Evolutionary conservation across 176 grass and related monocot genomes (phyloP).

Genomic region (Poa pratensis): DNA sequence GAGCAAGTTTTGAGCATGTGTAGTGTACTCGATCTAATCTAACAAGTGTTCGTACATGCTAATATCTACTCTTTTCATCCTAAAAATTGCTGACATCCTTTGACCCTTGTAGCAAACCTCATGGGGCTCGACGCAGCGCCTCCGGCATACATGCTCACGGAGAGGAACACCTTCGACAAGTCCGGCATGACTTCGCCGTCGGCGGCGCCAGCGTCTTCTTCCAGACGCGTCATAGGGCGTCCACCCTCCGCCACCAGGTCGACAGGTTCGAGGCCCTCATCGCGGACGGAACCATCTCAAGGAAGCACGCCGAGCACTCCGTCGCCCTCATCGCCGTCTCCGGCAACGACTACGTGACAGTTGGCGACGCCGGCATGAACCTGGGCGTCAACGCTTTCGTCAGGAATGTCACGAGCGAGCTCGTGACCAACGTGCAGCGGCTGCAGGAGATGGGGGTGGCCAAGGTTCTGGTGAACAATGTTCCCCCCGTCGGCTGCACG

Average conservation of each 20-base stretch:
- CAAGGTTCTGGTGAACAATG: not conserved
- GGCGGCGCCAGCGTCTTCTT: not conserved
- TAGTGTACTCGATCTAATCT: not conserved
- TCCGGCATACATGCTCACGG: not conserved
- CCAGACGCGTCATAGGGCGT: not conserved
- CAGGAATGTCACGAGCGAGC: not conserved
- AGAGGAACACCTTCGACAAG: not conserved
- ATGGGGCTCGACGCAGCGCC: not conserved
- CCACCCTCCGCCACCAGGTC: conserved; percentile 14
- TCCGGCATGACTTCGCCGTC: not conserved
- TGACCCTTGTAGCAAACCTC: not conserved
- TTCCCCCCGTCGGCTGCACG: not conserved
- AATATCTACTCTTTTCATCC: not conserved
- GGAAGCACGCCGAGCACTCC: conserved; percentile 3
- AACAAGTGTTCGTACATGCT: not conserved
- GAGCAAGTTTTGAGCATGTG: not conserved
- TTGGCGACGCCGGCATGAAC: not conserved
- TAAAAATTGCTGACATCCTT: too few relatives aligned
- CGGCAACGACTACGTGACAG: not conserved
- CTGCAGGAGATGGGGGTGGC: not conserved
- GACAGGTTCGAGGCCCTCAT: not conserved
- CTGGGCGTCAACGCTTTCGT: not conserved
- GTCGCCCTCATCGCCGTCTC: not conserved
- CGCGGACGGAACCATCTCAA: not conserved
- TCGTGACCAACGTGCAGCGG: not conserved